Conservation (phyloP, 108 stramenopile species). For the Phaeodactylum tricornutum region DNA sequence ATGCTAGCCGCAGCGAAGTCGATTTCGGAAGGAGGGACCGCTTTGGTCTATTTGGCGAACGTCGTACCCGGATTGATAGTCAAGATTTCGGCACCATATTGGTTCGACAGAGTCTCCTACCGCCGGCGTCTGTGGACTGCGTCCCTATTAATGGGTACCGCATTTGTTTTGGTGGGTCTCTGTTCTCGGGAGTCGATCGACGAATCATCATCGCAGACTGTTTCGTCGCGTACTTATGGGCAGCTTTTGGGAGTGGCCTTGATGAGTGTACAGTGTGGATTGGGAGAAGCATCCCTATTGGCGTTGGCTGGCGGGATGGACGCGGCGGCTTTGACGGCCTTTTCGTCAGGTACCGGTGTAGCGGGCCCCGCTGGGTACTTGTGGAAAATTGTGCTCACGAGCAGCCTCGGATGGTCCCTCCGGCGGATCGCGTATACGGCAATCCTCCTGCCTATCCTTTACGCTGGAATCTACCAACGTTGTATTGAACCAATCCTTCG, state of each 20-base stretch:
- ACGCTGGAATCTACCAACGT: no score
- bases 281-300: conserved; percentile 83
- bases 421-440: conserved; percentile 15
- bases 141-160: conserved; percentile 30
- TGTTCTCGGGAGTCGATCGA: no score
- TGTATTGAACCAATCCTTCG: no score
- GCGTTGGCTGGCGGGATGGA: conserved; percentile 53
- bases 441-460: conserved; percentile 13
- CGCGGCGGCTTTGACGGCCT: conserved; percentile 51
- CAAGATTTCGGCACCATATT: conserved; percentile 62
- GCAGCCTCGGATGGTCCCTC: conserved; percentile 17
- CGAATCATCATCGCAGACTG: conserved; percentile 1
- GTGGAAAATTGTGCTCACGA: conserved; percentile 34
- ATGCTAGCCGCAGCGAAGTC: conserved; percentile 80
- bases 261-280: conserved; percentile 45
- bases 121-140: conserved; percentile 32
- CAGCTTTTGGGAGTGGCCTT: conserved; percentile 78
- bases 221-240: background rate
- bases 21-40: conserved; percentile 71
- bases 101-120: conserved; percentile 76
- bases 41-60: conserved; percentile 68
- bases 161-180: conserved; percentile 36
- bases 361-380: conserved; percentile 70
- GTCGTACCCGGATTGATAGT: conserved; percentile 45
- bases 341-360: conserved; percentile 72